Base-by-base conservation (phyloP, 2,329 filamentous ascomycete genomes). In the Purpureocillium takamizusanense region DNA sequence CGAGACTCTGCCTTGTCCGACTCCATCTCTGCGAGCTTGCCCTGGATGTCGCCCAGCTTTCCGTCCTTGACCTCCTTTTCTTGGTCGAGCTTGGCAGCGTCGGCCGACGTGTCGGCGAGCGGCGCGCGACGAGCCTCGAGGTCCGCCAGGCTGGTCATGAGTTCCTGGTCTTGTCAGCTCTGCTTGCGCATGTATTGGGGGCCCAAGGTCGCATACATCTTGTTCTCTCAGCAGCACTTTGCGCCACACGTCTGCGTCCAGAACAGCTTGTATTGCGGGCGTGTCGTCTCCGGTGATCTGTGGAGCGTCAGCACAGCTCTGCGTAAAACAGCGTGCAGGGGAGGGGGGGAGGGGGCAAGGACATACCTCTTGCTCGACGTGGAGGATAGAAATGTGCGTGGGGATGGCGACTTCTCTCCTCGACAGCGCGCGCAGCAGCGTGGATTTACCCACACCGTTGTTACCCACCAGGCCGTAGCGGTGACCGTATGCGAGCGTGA, bases 361-460 rank as follows among this genome's bases (percentile, higher is more conserved):
- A 12, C 65, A 54, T 64, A 87, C 84, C 72, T 98, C 92, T 73
- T 98, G 92, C 61, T 97, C 92, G 36, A 98, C 92, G 70, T 98
- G 92, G 14, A 98, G 77, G 75, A 98, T 98, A 10, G 92, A 95
- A 48, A 98, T 98, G 52, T 98, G 90, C 2, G 86, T 94, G 10
- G 92, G 92, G 63, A 98, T 92, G 4, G 89, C 77, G 42, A 98
- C 76, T 58, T 98, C 92, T 83, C 92, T 80, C 54, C 87, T 81
- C 54, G 89, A 94, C 48, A 98, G 70, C 13, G 92, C 92, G 50
- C 92, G 78, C 45, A 98, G 74, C 47, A 98, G 70, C n/a, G 92
- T 98, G 57, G 87, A 87, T 75, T 92, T 90, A 74, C 86, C 92
- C 47, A 98, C 90, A 87, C 92, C 92, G 76, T 98, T 98, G 73